These are phyloP conservation scores for Spongiforma sp. DNA, from an alignment of 1,284 basidiomycete genomes.

Conservation along the genomic window DNA sequence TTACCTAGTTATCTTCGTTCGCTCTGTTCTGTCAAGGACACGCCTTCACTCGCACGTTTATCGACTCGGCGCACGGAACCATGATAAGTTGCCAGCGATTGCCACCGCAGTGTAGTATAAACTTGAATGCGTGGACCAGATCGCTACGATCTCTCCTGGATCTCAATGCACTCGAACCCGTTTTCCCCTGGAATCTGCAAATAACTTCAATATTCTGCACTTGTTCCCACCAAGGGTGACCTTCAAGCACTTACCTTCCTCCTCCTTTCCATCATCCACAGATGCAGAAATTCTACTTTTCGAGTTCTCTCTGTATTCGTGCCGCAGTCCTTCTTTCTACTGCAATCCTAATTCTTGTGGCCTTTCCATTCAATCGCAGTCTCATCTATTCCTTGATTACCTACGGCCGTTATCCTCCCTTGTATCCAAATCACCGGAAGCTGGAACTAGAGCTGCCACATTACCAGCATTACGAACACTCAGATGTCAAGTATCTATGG, in stretches of 20 bases:
- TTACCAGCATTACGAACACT: constrained; percentile 24
- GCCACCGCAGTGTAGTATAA: too few relatives aligned
- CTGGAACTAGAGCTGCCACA: constrained; percentile 24
- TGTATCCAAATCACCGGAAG: constrained; percentile 20
- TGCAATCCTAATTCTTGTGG: constrained; percentile 17
- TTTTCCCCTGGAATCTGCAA: background rate
- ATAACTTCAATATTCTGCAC: background rate
- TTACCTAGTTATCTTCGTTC: too few relatives aligned
- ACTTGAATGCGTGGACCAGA: too few relatives aligned
- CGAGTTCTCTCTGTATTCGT: constrained; percentile 2
- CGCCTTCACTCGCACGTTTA: too few relatives aligned
- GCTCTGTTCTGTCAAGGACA: too few relatives aligned
- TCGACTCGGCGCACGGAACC: too few relatives aligned
- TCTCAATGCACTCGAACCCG: too few relatives aligned
- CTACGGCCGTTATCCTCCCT: constrained; percentile 29
- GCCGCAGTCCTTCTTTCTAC: constrained; percentile 10
- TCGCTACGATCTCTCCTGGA: too few relatives aligned
- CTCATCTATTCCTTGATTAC: constrained; percentile 21
- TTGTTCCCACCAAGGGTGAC: background rate
- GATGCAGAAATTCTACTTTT: constrained; percentile 13
- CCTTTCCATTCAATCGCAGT: constrained; percentile 34
- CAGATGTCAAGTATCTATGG: constrained; percentile 35
- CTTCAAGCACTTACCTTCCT: background rate
- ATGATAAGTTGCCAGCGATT: too few relatives aligned
- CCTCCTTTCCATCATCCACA: background rate